Evolutionary conservation across 75 land plant genomes (phyloP), one percentile per base, ranked within the genome.

Genomic region (Selaginella tamariscina): DNA sequence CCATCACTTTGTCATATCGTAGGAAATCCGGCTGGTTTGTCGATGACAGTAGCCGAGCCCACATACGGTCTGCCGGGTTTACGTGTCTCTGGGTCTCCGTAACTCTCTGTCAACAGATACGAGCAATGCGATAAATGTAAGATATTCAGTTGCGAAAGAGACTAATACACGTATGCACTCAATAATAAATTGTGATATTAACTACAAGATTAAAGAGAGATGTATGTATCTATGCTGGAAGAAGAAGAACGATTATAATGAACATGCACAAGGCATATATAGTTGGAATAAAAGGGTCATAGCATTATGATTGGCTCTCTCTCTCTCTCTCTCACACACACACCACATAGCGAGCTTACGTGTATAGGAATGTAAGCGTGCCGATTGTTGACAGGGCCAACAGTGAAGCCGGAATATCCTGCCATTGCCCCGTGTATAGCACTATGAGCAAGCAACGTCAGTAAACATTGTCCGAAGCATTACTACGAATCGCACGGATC

Each of bases 341-440:
- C n/a, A 39, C 15, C 49, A 5, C 49, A 15, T 5, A 15, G 49
- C 5, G 21, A 67, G 20, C 87, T 77, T 74, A 91, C 96, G 49
- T 80, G 28, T 63, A 85, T 88, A 21, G 96, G 96, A 28, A 91
- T 87, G 71, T 88, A 91, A 32, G 83, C 73, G 68, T 91, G 96
- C 24, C 86, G 75, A 2, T 83, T 83, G 78, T 91, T 91, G 32
- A 91, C 92, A 59, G 82, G 93, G 13, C 96, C 96, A 56, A 80
- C 83, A 13, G 86, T 91, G 73, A 85, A 88, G 39, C 96, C 96
- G 5, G 88, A 75, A 60, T 83, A 91, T 11, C 96, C 96, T 8
- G 96, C 92, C 96, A 91, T 91, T 23, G 88, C 96, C 22, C 96
- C 96, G 75, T 91, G 96, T 24, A 91, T 72, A 2, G 84, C 92